Conservation (phyloP, 169 alveolate genomes). For the Prorocentrum cordatum region DNA sequence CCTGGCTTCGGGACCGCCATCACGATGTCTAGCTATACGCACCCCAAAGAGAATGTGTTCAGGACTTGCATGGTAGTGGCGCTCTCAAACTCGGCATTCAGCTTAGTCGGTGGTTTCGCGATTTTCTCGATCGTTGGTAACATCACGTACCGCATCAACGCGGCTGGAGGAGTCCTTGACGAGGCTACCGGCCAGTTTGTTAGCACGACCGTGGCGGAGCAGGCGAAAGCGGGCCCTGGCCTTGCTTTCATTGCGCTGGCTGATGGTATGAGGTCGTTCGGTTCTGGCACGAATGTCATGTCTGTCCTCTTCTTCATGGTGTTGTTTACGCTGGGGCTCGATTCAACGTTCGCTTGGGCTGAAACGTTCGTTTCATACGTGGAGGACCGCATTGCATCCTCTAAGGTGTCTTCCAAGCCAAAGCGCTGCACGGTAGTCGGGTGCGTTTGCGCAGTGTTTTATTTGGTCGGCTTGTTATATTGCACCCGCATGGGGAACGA, state of each 20-base stretch:
- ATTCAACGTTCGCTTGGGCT: neutral
- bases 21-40: neutral
- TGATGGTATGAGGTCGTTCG: neutral
- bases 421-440: too few species aligned
- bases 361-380: neutral
- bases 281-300: neutral
- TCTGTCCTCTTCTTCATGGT: neutral
- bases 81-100: neutral
- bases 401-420: neutral
- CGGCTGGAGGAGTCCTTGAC: too few species aligned
- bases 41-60: neutral
- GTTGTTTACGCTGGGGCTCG: neutral
- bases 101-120: neutral
- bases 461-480: neutral
- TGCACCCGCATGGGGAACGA: neutral
- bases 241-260: neutral
- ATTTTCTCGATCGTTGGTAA: neutral
- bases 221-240: neutral
- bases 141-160: neutral
- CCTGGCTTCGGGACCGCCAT: slow-evolving; percentile 3
- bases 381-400: neutral
- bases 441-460: neutral
- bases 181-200: too few species aligned
- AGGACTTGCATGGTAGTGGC: neutral
- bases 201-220: too few species aligned